phyloP scores from a whole-genome alignment of 2,329 filamentous ascomycete species.

The Xylaria arbuscula region DNA sequence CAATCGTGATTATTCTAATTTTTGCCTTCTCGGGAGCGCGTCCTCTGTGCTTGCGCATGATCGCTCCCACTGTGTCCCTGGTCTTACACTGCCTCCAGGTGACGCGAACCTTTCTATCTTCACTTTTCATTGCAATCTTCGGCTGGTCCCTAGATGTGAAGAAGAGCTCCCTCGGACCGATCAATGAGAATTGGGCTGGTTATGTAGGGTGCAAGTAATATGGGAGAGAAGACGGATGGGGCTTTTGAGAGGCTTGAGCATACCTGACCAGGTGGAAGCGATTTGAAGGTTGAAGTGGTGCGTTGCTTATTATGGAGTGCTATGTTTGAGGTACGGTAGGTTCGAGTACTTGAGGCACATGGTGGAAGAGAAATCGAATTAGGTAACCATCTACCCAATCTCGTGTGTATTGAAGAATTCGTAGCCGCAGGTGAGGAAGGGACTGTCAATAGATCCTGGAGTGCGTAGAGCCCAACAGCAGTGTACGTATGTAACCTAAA shows the following conservation, averaged over 20 bases:
- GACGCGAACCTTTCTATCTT: slow-evolving; percentile 71
- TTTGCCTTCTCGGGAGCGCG: slow-evolving; percentile 65
- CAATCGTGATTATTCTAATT: slow-evolving; percentile 86
- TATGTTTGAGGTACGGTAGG: too few species aligned
- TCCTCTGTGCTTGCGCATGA: slow-evolving; percentile 80
- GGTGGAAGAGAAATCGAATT: too few species aligned
- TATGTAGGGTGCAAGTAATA: too few species aligned
- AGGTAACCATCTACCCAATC: too few species aligned
- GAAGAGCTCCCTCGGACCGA: slow-evolving; percentile 58
- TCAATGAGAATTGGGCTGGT: neutral
- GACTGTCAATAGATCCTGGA: neutral
- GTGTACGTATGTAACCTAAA: neutral
- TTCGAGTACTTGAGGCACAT: too few species aligned
- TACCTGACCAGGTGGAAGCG: too few species aligned
- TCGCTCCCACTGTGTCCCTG: slow-evolving; percentile 74
- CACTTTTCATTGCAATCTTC: slow-evolving; percentile 69
- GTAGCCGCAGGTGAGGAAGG: too few species aligned
- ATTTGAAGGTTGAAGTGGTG: too few species aligned
- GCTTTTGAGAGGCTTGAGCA: too few species aligned
- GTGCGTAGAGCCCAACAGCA: neutral
- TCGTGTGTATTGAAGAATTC: too few species aligned
- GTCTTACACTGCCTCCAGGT: slow-evolving; percentile 79
- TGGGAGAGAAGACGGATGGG: too few species aligned
- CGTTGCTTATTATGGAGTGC: too few species aligned
- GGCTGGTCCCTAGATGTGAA: slow-evolving; percentile 65